Evolutionary conservation across 2,329 filamentous ascomycete species (phyloP), one percentile per base, ranked within the genome.

Genomic region (Penicillium glabrum): DNA sequence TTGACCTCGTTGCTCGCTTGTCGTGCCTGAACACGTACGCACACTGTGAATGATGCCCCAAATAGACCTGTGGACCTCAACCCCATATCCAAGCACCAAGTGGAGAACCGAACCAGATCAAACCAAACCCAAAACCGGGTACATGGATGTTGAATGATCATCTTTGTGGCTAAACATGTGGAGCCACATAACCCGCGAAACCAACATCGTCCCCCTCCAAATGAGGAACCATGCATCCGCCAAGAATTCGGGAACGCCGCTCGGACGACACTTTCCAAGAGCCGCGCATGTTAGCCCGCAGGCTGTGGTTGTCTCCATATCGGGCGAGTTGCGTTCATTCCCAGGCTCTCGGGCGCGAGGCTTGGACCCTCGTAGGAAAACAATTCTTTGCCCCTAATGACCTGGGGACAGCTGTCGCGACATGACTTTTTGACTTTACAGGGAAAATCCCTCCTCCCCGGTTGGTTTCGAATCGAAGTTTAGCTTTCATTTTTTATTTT

Each of bases 191-290:
- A 13, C 10, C 39, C n/a, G n/a, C 39, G 9, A 19, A 39, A 39
- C 16, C 16, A 39, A 39, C 26, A 41, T 47, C 44, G 43, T 14
- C 26, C 24, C 19, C 11, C 16, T 24, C 51, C 39, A 8, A 35
- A 53, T 50, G 29, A 41, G 41, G 46, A 35, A 39, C 53, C 45
- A 21, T 59, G 53, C 50, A 49, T 54, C 48, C 29, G 56, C 59
- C 59, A 61, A 59, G 57, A 19, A 43, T 46, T 51, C 49, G 35
- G 29, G 45, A 54, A 56, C 41, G 46, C 24, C 54, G 57, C 59
- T 58, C 43, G 46, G 54, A 59, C 45, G 37, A 13, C 27, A 35
- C 21, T 43, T 31, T 24, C n/a, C 29, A 29, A 55, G 54, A 57
- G 57, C 57, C 54, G 50, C 57, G 51, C 48, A 53, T 24, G 29